Evolutionary conservation across 2,329 filamentous ascomycete genomes (phyloP).

Genomic region (Pseudogymnoascus sp.): DNA sequence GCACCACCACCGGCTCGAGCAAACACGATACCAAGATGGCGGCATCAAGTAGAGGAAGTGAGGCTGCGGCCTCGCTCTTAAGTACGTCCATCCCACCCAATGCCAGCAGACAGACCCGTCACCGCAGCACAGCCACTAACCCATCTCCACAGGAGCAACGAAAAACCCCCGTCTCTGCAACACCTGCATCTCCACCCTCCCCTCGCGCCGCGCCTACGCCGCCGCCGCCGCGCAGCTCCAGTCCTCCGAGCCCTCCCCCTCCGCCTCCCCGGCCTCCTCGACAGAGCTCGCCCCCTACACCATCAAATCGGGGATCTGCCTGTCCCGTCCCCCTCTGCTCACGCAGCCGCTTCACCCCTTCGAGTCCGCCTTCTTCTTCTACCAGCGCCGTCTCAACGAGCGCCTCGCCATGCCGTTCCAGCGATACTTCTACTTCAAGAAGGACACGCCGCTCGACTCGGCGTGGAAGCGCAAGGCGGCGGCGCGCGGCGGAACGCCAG

Average conservation of each 20-base stretch:
- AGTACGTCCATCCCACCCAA: slow-evolving; percentile 33
- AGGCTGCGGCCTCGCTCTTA: slow-evolving; percentile 40
- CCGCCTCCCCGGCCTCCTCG: slow-evolving; percentile 13
- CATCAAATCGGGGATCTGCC: slow-evolving; percentile 61
- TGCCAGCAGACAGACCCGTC: background rate
- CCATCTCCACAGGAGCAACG: slow-evolving; percentile 18
- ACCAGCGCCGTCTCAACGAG: slow-evolving; percentile 95
- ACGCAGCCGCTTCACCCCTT: slow-evolving; percentile 79
- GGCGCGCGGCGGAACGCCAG: slow-evolving; percentile 63
- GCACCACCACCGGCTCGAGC: slow-evolving; percentile 3
- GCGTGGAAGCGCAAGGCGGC: slow-evolving; percentile 85
- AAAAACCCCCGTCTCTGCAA: slow-evolving; percentile 23
- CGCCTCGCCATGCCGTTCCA: slow-evolving; percentile 80
- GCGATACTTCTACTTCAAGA: slow-evolving; percentile 90
- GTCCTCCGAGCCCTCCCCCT: slow-evolving; percentile 18
- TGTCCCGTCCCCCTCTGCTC: slow-evolving; percentile 80
- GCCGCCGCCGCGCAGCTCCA: slow-evolving; percentile 23
- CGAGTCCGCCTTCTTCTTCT: slow-evolving; percentile 90
- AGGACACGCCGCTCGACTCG: slow-evolving; percentile 70
- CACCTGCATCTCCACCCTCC: slow-evolving; percentile 17
- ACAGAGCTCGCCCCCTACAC: slow-evolving; percentile 27
- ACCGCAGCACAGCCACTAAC: slow-evolving; percentile 1
- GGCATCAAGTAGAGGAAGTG: slow-evolving; percentile 48
- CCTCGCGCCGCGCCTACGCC: slow-evolving; percentile 20
- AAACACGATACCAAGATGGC: slow-evolving; percentile 34